Conservation (phyloP, 129 eudicot species). For the Helianthus annuus region DNA sequence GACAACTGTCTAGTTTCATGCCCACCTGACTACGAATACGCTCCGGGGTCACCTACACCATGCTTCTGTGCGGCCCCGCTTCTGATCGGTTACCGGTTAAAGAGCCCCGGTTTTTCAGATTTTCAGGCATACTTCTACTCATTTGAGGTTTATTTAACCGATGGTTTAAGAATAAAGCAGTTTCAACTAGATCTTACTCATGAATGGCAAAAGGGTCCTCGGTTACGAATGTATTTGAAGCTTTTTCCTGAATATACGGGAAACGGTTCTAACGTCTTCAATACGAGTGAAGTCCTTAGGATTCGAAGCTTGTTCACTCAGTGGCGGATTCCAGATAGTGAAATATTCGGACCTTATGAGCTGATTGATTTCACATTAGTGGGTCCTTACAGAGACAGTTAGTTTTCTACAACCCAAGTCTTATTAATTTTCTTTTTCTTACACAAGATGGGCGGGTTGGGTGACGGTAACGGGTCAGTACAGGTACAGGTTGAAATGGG, state of each 20-base stretch:
- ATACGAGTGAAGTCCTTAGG: slow-evolving; percentile 59
- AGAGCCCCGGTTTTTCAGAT: slow-evolving; percentile 71
- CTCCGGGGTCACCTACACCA: slow-evolving; percentile 52
- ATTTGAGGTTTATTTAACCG: slow-evolving; percentile 58
- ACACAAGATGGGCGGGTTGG: background rate
- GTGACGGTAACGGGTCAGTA: background rate
- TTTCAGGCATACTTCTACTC: slow-evolving; percentile 44
- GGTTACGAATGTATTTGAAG: slow-evolving; percentile 58
- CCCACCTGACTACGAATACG: slow-evolving; percentile 59
- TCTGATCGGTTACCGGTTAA: slow-evolving; percentile 64
- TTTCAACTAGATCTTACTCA: slow-evolving; percentile 59
- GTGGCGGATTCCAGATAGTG: slow-evolving; percentile 69
- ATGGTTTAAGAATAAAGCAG: slow-evolving; percentile 46
- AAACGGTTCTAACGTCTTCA: slow-evolving; percentile 34
- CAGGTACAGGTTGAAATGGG: background rate
- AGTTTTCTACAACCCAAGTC: slow-evolving; percentile 34
- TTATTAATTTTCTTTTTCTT: slow-evolving; percentile 4
- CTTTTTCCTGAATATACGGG: slow-evolving; percentile 50
- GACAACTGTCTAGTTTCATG: slow-evolving; percentile 49
- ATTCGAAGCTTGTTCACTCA: slow-evolving; percentile 60
- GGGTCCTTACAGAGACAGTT: slow-evolving; percentile 57
- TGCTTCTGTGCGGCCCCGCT: slow-evolving; percentile 83
- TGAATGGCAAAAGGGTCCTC: slow-evolving; percentile 72
- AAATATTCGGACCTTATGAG: slow-evolving; percentile 79
- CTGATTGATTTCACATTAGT: slow-evolving; percentile 61